These are phyloP conservation scores for Pestalotiopsis sp. DNA, from an alignment of 2,329 filamentous ascomycete genomes.

Conservation along the genomic window DNA sequence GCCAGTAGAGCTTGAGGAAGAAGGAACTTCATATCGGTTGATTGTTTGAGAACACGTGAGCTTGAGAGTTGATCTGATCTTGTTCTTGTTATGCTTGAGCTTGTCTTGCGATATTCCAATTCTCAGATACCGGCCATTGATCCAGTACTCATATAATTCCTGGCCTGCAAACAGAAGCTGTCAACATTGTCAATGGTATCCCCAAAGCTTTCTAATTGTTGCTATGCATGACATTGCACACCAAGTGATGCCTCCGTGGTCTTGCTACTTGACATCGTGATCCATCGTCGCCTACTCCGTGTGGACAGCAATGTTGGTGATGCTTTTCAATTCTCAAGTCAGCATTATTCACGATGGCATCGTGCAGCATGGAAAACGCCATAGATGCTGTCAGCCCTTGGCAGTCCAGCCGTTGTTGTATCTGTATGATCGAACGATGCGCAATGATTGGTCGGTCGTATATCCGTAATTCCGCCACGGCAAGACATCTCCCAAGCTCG, in stretches of 20 bases:
- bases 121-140: too few species aligned
- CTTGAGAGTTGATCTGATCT: neutral
- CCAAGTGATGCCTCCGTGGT: neutral
- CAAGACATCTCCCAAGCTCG: neutral
- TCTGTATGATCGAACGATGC: neutral
- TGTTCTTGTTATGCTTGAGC: neutral
- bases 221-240: neutral
- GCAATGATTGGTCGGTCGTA: neutral
- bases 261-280: neutral
- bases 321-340: neutral
- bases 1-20: conserved; percentile 14
- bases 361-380: neutral
- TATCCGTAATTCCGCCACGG: neutral
- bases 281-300: neutral
- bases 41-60: neutral
- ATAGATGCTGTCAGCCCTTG: neutral
- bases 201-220: too few species aligned
- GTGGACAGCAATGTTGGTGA: neutral
- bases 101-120: neutral
- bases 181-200: too few species aligned
- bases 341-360: neutral
- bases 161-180: too few species aligned
- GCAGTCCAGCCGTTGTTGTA: neutral
- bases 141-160: too few species aligned
- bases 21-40: conserved; percentile 18